Percentiles rank a stretch among this genome's conserved stretches.
Conservation (phyloP, 306 rosid species). For the Ormosia emarginata region DNA sequence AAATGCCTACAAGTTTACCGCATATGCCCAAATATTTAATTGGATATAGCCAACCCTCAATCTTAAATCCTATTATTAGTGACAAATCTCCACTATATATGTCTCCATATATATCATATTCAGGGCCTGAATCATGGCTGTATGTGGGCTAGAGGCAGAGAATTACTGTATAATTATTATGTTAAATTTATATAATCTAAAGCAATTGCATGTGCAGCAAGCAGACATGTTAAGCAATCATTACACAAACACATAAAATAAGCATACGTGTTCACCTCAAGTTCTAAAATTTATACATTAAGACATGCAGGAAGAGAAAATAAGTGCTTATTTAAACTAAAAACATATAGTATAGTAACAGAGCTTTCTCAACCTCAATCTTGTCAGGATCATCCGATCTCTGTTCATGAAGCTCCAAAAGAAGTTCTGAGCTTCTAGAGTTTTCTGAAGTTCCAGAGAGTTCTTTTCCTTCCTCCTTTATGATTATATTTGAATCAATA, state of each 20-base stretch:
- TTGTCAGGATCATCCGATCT: conserved; percentile 24
- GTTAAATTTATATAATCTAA: not conserved
- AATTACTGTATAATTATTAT: not conserved
- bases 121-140: not conserved
- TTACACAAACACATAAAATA: not conserved
- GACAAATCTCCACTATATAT: not conserved
- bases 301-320: conserved; percentile 11
- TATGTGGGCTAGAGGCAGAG: not conserved
- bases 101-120: not conserved
- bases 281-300: not conserved
- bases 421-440: conserved; percentile 22
- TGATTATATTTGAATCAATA: conserved; percentile 11
- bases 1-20: not conserved
- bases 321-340: conserved; percentile 9
- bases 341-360: not conserved
- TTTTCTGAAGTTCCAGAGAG: conserved; percentile 19
- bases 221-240: not conserved
- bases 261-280: not conserved
- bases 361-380: conserved; percentile 35
- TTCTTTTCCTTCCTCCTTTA: conserved; percentile 36
- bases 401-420: conserved; percentile 29
- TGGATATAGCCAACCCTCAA: not conserved
- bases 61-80: not conserved
- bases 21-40: not conserved
- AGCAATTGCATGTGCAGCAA: not conserved